These are phyloP conservation scores for Eimeria tenella DNA, from an alignment of 169 alveolate genomes.

Conservation along the genomic window DNA sequence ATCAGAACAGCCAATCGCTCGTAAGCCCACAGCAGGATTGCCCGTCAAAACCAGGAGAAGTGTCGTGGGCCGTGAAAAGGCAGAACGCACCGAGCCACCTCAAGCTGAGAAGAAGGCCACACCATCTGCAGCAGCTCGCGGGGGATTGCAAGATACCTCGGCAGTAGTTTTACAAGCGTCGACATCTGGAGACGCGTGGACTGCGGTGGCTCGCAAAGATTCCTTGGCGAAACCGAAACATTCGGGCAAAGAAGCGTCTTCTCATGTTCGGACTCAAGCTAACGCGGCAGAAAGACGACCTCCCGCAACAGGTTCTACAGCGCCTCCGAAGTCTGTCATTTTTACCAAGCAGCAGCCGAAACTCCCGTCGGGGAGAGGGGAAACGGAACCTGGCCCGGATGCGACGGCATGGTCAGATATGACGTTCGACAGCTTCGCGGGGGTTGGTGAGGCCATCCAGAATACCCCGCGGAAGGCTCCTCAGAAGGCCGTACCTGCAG, in stretches of 20 bases:
- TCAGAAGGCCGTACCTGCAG: conserved; percentile 16
- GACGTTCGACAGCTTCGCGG: not conserved
- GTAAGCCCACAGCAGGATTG: not conserved
- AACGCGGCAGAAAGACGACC: not conserved
- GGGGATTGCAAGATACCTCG: not conserved
- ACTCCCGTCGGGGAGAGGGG: conserved; percentile 30
- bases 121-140: conserved; percentile 10
- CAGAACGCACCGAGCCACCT: not conserved
- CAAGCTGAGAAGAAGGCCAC: not conserved
- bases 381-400: not conserved
- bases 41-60: conserved; percentile 38
- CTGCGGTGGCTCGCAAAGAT: not conserved
- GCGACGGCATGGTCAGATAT: conserved; percentile 26
- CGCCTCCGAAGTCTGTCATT: conserved; percentile 7
- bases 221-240: not conserved
- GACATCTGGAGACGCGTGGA: conserved; percentile 56
- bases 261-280: not conserved
- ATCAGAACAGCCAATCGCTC: not conserved
- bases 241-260: not conserved
- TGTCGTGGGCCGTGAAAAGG: not conserved
- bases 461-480: conserved; percentile 10
- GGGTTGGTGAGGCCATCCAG: not conserved
- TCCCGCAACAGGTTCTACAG: conserved; percentile 29
- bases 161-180: not conserved
- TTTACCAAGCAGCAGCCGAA: conserved; percentile 61